Evolutionary conservation across 495 filamentous ascomycete species (phyloP).

Genomic region (Opeltia flavorubescens): DNA sequence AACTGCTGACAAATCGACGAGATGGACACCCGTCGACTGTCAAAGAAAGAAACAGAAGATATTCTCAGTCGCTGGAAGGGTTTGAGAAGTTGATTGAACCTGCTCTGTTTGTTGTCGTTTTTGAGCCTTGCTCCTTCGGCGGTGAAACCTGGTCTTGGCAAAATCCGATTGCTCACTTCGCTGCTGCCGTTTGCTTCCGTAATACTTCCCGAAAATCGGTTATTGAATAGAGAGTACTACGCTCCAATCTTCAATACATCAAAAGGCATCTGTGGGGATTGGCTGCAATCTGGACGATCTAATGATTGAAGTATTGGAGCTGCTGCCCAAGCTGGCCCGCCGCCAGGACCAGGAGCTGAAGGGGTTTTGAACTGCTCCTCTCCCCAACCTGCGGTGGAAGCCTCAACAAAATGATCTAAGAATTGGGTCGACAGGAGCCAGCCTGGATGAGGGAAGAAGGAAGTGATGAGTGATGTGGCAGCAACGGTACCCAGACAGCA

Average conservation of each 20-base stretch:
- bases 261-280: background rate
- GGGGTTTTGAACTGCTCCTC: background rate
- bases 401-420: background rate
- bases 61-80: background rate
- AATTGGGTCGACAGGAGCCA: background rate
- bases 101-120: background rate
- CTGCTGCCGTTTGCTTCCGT: background rate
- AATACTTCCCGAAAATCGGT: background rate
- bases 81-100: background rate
- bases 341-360: constrained; percentile 1
- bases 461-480: constrained; percentile 3
- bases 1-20: constrained; percentile 2
- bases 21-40: background rate
- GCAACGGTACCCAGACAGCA: constrained; percentile 1
- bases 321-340: constrained; percentile 1
- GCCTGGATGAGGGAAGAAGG: constrained; percentile 3
- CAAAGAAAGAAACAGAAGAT: background rate
- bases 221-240: background rate
- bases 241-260: background rate
- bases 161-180: background rate
- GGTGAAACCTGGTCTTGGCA: background rate
- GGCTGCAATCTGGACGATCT: background rate
- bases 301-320: background rate
- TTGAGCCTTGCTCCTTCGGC: background rate
- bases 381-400: background rate